Evolutionary conservation across 768 basidiomycete species (phyloP), one percentile per base, ranked within the genome.

Genomic region (Kwoniella dejecticola): DNA sequence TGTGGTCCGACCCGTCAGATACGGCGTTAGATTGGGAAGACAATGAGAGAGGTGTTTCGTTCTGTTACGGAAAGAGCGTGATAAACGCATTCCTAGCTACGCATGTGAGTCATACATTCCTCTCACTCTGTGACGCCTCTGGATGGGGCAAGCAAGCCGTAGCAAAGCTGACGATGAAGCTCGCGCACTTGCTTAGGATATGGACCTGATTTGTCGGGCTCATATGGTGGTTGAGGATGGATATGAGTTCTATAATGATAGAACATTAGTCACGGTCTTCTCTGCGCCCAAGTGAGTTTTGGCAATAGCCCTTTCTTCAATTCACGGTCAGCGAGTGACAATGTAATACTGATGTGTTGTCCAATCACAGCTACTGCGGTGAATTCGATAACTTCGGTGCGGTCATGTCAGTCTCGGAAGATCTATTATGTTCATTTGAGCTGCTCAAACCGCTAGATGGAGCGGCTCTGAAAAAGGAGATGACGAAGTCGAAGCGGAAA

Each of bases 221-320:
- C 96, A 99, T 81, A 98, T 98, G 96, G 96, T 99, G 45, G 96
- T 99, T 64, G 96, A 99, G 46, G 75, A 77, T 74, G 95, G 95
- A 7, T 97, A 98, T 76, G 96, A 99, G 82, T 99, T 99, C 77
- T 99, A 96, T 91, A 97, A 98, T 72, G 96, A 99, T 74, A 86
- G 96, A 68, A 97, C 96, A 48, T 81, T 99, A 69, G 96, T 99
- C 54, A 99, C 96, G 0, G 93, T 99, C 57, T 99, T 99, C 81
- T 95, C 92, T 70, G 96, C 96, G 48, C 96, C 96, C 21, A 96
- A 96, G 93, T 95, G 69, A 80, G 89, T 83, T 29, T 10, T 29
- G 19, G 17, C 4, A 49, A 10, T 57, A 30, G 29, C 42, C 40
- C 26, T n/a, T n/a, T n/a, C n/a, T n/a, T n/a, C n/a, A n/a, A n/a